A percentile compares a stretch with the other conserved stretches of the same genome.
Evolutionary conservation across 805 yeast genomes (phyloP).

Genomic region (Brettanomyces sp.): DNA sequence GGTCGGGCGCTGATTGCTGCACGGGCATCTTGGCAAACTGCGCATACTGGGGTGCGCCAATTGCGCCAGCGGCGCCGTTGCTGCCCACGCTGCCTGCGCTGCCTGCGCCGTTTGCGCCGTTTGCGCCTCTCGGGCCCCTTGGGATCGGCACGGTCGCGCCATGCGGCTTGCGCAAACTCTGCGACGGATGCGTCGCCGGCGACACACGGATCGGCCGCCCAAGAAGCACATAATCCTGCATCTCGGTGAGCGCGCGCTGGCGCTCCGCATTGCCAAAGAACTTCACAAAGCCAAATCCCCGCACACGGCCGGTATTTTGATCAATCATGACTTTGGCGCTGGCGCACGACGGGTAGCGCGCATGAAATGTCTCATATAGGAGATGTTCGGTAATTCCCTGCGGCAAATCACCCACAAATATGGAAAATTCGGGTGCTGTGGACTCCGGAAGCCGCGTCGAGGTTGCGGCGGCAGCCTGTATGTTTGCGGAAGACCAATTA

Average conservation of each 20-base stretch:
- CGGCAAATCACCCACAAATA: constrained; percentile 81
- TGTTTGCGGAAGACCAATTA: constrained; percentile 62
- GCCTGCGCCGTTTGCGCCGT: constrained; percentile 2
- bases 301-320: constrained; percentile 55
- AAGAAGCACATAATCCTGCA: constrained; percentile 70
- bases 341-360: constrained; percentile 62
- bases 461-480: constrained; percentile 14
- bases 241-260: constrained; percentile 62
- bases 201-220: constrained; percentile 74
- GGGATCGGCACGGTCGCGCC: too few species aligned
- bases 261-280: constrained; percentile 58
- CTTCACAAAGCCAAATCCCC: constrained; percentile 88
- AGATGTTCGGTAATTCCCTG: constrained; percentile 62
- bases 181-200: constrained; percentile 35
- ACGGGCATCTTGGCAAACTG: constrained; percentile 15
- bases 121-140: background rate
- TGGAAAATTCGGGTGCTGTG: constrained; percentile 39
- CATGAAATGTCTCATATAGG: constrained; percentile 56
- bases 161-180: too few species aligned
- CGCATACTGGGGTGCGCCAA: too few species aligned
- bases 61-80: background rate
- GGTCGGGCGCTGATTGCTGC: constrained; percentile 36
- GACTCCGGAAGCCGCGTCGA: constrained; percentile 5
- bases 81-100: background rate
- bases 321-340: constrained; percentile 77